Percentiles rank a stretch among this genome's conserved stretches.
Evolutionary conservation across 2,329 filamentous ascomycete species (phyloP).

Genomic region (Scytalidium lignicola): DNA sequence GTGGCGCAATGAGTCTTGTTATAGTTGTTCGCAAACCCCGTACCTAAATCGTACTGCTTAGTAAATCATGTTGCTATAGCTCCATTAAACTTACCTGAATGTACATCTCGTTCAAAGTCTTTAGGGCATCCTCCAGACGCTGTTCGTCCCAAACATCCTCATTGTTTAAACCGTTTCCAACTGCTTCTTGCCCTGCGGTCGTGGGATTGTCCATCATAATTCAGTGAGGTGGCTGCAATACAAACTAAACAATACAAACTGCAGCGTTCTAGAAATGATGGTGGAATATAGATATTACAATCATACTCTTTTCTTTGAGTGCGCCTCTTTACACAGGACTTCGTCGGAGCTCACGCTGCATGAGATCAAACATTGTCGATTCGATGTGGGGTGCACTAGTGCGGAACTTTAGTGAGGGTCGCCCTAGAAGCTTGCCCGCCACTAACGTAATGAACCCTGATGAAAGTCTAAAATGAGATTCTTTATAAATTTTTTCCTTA

Average conservation of each 20-base stretch:
- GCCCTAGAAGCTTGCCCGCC: neutral
- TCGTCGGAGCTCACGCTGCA: too few species aligned
- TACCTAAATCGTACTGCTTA: conserved; percentile 31
- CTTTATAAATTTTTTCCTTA: neutral
- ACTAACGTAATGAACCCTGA: neutral
- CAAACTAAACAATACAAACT: too few species aligned
- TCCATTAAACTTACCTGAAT: conserved; percentile 23
- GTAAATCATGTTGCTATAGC: neutral
- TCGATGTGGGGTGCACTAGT: neutral
- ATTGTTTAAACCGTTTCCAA: neutral
- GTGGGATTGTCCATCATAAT: neutral
- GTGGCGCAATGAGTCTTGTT: conserved; percentile 45
- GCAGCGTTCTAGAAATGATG: too few species aligned
- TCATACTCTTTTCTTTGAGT: too few species aligned
- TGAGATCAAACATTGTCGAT: too few species aligned
- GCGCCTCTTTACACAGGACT: too few species aligned
- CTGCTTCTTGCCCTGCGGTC: conserved; percentile 1
- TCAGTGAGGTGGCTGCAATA: neutral
- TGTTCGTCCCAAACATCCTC: conserved; percentile 27
- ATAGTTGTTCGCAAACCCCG: conserved; percentile 43
- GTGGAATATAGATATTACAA: too few species aligned
- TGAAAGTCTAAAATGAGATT: too few species aligned
- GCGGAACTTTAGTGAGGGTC: neutral
- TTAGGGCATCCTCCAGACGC: conserved; percentile 24
- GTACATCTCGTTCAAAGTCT: conserved; percentile 30